Evolutionary conservation across 2,329 filamentous ascomycete species (phyloP).

Genomic region (Fusarium anthophilum): DNA sequence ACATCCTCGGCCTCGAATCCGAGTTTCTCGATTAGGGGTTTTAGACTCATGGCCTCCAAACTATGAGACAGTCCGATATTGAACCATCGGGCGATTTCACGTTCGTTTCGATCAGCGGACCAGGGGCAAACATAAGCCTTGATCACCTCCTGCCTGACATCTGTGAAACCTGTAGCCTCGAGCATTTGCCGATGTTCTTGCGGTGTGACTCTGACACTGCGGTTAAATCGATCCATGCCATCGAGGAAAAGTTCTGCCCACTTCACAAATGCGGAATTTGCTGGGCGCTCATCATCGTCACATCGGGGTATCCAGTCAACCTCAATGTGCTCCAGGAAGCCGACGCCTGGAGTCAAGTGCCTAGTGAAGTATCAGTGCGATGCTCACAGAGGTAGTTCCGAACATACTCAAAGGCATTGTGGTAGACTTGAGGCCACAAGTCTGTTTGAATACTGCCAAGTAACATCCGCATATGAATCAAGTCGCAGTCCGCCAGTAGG

Average conservation of each 20-base stretch:
- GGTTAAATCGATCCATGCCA: conserved; percentile 72
- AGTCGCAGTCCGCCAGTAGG: conserved; percentile 69
- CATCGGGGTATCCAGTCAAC: conserved; percentile 83
- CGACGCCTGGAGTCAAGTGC: conserved; percentile 79
- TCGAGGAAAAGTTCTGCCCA: conserved; percentile 77
- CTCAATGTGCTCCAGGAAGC: conserved; percentile 87
- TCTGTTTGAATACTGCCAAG: conserved; percentile 76
- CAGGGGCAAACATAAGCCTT: conserved; percentile 79
- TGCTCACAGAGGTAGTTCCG: not conserved
- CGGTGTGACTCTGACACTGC: conserved; percentile 69
- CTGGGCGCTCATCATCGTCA: conserved; percentile 70
- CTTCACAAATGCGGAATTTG: conserved; percentile 65
- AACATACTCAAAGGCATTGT: conserved; percentile 71
- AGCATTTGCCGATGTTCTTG: conserved; percentile 66
- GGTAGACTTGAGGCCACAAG: conserved; percentile 78
- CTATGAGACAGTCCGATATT: conserved; percentile 80
- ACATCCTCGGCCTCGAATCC: conserved; percentile 68
- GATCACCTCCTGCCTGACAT: conserved; percentile 77
- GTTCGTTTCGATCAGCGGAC: conserved; percentile 70
- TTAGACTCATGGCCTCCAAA: conserved; percentile 76
- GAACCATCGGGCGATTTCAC: conserved; percentile 82
- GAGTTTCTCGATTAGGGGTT: conserved; percentile 68
- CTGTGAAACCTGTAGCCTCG: conserved; percentile 77
- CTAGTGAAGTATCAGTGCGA: conserved; percentile 51
- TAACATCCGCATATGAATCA: conserved; percentile 85